These are phyloP conservation scores for Exophiala viscosa DNA, from an alignment of 2,329 filamentous ascomycete species.

Conservation along the genomic window DNA sequence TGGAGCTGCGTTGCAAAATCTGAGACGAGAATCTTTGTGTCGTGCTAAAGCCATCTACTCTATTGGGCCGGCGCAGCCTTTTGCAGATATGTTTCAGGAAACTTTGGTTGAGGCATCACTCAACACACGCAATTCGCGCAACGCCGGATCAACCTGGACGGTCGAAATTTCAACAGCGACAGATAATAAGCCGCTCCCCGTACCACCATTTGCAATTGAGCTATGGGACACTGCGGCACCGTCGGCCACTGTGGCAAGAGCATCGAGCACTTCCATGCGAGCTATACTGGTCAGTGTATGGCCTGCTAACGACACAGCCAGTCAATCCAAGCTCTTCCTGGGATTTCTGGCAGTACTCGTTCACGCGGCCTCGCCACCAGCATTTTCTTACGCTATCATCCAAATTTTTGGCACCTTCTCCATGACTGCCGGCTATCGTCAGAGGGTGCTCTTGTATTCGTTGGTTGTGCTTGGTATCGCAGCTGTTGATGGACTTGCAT, in stretches of 20 bases:
- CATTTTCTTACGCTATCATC: conserved; percentile 73
- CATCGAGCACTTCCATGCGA: conserved; percentile 36
- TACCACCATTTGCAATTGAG: conserved; percentile 5
- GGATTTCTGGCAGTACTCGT: conserved; percentile 61
- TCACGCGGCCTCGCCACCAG: conserved; percentile 65
- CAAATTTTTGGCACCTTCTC: conserved; percentile 70
- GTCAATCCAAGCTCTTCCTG: conserved; percentile 54
- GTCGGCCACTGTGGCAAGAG: neutral
- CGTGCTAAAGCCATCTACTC: conserved; percentile 16
- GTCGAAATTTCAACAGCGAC: neutral
- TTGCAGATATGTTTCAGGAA: neutral
- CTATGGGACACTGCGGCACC: neutral
- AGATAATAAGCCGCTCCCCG: conserved; percentile 15
- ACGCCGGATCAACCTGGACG: neutral
- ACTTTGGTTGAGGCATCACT: neutral
- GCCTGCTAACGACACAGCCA: conserved; percentile 55
- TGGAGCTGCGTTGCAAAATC: conserved; percentile 6
- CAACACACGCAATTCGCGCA: neutral
- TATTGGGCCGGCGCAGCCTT: neutral
- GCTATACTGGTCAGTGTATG: conserved; percentile 67
- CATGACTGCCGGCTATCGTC: conserved; percentile 46
- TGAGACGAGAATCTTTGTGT: conserved; percentile 17
- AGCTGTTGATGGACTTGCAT: conserved; percentile 60
- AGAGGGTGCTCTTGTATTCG: conserved; percentile 62
- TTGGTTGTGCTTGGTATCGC: conserved; percentile 67